These are phyloP conservation scores for Vitis rupestris DNA, from an alignment of 164 flowering plant species.

Conservation along the genomic window DNA sequence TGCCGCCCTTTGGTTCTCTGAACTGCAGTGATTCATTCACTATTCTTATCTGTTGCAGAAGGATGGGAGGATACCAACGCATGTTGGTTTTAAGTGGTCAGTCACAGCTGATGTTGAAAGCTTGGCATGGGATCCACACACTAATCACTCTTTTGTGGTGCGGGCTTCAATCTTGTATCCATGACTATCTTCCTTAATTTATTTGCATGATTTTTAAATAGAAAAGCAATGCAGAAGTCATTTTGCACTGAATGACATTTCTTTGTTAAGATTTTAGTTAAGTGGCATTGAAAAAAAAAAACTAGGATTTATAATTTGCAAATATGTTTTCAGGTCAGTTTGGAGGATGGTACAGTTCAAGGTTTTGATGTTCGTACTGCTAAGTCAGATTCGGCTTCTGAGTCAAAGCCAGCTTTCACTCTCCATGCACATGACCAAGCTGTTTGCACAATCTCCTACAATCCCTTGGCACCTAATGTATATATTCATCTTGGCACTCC, in stretches of 20 bases:
- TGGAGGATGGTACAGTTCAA: constrained; percentile 80
- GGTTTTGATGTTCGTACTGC: constrained; percentile 83
- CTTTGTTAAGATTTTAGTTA: neutral
- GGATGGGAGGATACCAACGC: constrained; percentile 71
- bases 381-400: constrained; percentile 46
- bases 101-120: constrained; percentile 85
- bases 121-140: constrained; percentile 96
- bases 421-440: constrained; percentile 97
- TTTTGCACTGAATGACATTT: neutral
- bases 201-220: neutral
- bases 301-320: neutral
- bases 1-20: too few relatives aligned
- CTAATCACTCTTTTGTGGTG: constrained; percentile 79
- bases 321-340: constrained; percentile 63
- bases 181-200: neutral
- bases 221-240: too few relatives aligned
- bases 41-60: constrained; percentile 46
- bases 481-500: neutral
- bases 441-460: constrained; percentile 70
- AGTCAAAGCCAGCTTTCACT: constrained; percentile 62
- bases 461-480: constrained; percentile 71
- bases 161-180: constrained; percentile 18
- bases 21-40: too few relatives aligned
- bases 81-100: constrained; percentile 71
- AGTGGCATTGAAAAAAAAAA: neutral